Evolutionary conservation across 805 yeast species (phyloP), one percentile per base, ranked within the genome.

Genomic region (Pichia occidentalis): DNA sequence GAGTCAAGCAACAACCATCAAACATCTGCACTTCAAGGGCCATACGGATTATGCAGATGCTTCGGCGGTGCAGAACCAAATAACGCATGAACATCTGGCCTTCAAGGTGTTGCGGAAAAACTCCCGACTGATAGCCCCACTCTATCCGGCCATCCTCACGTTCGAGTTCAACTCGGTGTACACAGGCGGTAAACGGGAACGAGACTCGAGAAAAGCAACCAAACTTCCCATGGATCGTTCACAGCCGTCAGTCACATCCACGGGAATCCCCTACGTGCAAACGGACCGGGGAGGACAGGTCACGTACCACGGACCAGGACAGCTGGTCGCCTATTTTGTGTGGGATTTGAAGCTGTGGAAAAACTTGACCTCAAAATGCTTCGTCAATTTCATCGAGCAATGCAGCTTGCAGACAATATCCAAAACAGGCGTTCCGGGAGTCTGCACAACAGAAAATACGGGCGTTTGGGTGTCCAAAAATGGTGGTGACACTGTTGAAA

Each of bases 231-330:
- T 24, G 8, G 7, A 17, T 16, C 13, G n/a, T 6, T n/a, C n/a
- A n/a, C n/a, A n/a, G n/a, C 4, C 9, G 9, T 21, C 24, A 4
- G 20, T 24, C 70, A 70, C 39, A n/a, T 21, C 29, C 11, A 12
- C 25, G 8, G 29, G 34, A n/a, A 80, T 87, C 12, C 68, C 68
- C 22, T 84, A 76, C 52, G 71, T 79, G n/a, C 90, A 85, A 50
- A 73, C 92, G 0, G 77, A 77, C 37, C 67, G 99, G 44, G 99
- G 99, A 12, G 99, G 99, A 0, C 95, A 92, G 56, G 76, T 92
- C 1, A 92, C 98, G 0, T 92, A 85, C 67, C 99, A 92, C 62
- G 97, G 97, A 0, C 83, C 92, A 1, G 98, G 98, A 0, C 99
- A 92, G 59, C 55, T 86, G 26, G 95, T 88, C 2, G 76, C 85